Conservation (phyloP, 2,329 filamentous ascomycete species). For the Huntiella moniliformis region DNA sequence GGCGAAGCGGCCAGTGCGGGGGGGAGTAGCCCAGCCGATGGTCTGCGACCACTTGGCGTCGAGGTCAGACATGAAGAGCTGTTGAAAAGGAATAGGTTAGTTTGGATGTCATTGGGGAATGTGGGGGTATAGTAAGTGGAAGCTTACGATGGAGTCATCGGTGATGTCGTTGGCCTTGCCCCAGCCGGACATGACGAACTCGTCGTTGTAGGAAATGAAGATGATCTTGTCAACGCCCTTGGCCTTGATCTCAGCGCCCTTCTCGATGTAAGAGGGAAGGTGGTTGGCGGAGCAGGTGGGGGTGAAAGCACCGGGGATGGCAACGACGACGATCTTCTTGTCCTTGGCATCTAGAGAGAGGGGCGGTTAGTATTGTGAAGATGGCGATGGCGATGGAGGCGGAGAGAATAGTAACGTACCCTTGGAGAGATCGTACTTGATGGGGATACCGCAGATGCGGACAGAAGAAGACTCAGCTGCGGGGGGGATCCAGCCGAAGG, state of each 20-base stretch:
- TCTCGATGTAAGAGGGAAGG: slow-evolving; percentile 61
- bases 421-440: slow-evolving; percentile 63
- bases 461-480: slow-evolving; percentile 48
- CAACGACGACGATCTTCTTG: slow-evolving; percentile 38
- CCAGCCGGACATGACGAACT: slow-evolving; percentile 77
- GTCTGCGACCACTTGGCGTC: slow-evolving; percentile 53
- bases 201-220: slow-evolving; percentile 69
- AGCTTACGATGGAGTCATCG: slow-evolving; percentile 41
- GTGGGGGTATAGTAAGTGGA: neutral
- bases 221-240: slow-evolving; percentile 73
- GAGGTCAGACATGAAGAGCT: slow-evolving; percentile 60
- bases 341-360: slow-evolving; percentile 29
- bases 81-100: slow-evolving; percentile 3
- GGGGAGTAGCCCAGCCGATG: slow-evolving; percentile 58
- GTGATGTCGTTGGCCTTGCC: slow-evolving; percentile 70
- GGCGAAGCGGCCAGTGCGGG: slow-evolving; percentile 61
- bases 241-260: slow-evolving; percentile 48
- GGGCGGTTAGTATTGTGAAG: neutral
- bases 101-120: neutral
- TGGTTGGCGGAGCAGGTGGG: slow-evolving; percentile 70
- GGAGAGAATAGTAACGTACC: slow-evolving; percentile 22
- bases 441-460: slow-evolving; percentile 59
- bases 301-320: slow-evolving; percentile 58
- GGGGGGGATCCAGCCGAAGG: slow-evolving; percentile 72
- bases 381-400: neutral